Conservation (phyloP, 1,284 basidiomycete genomes). For the Takashimella koratensis region DNA sequence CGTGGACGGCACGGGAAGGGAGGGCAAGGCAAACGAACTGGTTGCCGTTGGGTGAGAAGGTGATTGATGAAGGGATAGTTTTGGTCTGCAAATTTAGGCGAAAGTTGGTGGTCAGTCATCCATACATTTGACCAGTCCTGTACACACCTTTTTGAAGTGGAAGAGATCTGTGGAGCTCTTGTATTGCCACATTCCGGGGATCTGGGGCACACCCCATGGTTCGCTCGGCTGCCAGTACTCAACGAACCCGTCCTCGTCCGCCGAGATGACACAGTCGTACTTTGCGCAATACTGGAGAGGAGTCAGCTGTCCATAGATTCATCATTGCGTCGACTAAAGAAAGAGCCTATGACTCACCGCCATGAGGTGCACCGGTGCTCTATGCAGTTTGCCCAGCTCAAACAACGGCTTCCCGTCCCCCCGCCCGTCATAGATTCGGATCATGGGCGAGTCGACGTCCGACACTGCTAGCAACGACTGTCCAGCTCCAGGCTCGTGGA, state of each 20-base stretch:
- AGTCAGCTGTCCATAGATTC: background rate
- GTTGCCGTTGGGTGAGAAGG: slow-evolving; percentile 79
- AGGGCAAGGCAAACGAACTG: slow-evolving; percentile 90
- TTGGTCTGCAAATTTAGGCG: slow-evolving; percentile 74
- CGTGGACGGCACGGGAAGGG: slow-evolving; percentile 85
- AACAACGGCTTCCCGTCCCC: slow-evolving; percentile 74
- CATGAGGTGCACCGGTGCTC: slow-evolving; percentile 85
- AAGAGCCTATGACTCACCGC: slow-evolving; percentile 72
- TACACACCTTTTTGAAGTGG: slow-evolving; percentile 89
- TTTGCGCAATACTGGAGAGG: slow-evolving; percentile 72
- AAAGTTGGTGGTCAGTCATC: background rate
- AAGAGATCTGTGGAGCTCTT: slow-evolving; percentile 92
- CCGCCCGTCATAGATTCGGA: slow-evolving; percentile 88
- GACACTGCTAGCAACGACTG: slow-evolving; percentile 87
- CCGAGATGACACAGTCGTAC: slow-evolving; percentile 88
- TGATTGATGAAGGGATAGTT: slow-evolving; percentile 83
- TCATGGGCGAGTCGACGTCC: slow-evolving; percentile 67
- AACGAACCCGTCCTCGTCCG: slow-evolving; percentile 89
- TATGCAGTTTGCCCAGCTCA: slow-evolving; percentile 71
- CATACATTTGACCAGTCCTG: background rate
- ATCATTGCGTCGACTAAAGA: no score
- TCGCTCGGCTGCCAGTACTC: slow-evolving; percentile 94
- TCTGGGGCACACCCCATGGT: slow-evolving; percentile 76
- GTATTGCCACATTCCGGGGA: slow-evolving; percentile 79
- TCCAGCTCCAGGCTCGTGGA: slow-evolving; percentile 81